phyloP scores from a whole-genome alignment of 139 green algal species.

The Picochlorum sp. region DNA sequence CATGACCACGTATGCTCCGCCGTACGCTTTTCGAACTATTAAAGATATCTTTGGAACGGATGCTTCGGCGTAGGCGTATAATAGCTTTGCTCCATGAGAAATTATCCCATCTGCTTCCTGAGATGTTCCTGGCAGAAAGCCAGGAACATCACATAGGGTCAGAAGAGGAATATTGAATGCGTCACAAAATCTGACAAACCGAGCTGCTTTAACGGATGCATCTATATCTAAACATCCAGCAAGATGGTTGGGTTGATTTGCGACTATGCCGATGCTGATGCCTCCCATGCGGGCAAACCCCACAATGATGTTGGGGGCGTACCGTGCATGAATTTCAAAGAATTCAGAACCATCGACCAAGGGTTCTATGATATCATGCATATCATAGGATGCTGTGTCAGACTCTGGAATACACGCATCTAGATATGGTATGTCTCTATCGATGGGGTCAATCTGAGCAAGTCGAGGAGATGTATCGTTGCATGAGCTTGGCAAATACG shows the following conservation, averaged over 20 bases:
- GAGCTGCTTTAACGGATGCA: constrained; percentile 52
- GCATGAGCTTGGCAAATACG: constrained; percentile 46
- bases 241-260: constrained; percentile 55
- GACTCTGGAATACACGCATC: constrained; percentile 37
- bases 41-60: constrained; percentile 62
- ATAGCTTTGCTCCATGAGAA: constrained; percentile 59
- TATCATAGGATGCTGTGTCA: constrained; percentile 43
- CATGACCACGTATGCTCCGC: constrained; percentile 58
- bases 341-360: constrained; percentile 51
- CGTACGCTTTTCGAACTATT: constrained; percentile 64
- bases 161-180: constrained; percentile 60
- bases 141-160: constrained; percentile 63
- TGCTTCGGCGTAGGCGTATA: constrained; percentile 64
- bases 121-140: constrained; percentile 52
- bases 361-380: constrained; percentile 37
- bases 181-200: constrained; percentile 70
- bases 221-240: constrained; percentile 67
- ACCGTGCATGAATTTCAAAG: constrained; percentile 53
- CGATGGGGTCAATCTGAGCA: constrained; percentile 15
- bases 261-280: constrained; percentile 52
- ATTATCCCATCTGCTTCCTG: constrained; percentile 60
- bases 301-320: constrained; percentile 53
- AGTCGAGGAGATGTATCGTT: neutral
- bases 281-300: constrained; percentile 55
- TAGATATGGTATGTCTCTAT: constrained; percentile 26